Evolutionary conservation across 225 moss, liverwort and hornwort genomes (phyloP), one percentile per base, ranked within the genome.

Genomic region (Pseudisothecium myosuroides): DNA sequence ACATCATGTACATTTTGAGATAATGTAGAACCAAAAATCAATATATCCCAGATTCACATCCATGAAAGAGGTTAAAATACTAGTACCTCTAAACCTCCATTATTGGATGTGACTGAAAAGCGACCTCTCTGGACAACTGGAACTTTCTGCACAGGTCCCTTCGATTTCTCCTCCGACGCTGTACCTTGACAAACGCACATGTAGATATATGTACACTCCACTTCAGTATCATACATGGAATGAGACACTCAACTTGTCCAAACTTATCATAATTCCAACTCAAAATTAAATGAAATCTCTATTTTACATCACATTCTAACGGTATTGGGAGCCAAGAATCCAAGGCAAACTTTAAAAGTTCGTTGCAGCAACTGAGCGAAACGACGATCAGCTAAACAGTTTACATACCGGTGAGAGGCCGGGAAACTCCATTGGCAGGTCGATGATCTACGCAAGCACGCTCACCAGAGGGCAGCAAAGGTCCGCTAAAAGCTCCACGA

Each of bases 91-190:
- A 91, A 80, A 73, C 84, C 89, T 83, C 90, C 94, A 88, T 94
- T 92, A 90, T 96, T 93, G 27, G 96, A 97, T 81, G 96, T 96
- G 37, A 99, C 95, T 80, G 97, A 97, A 90, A 99, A 99, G 69
- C 99, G 97, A 87, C 99, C 99, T 92, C 93, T 97, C 72, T 99
- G 99, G 61, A 99, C 87, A 82, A 96, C 83, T 76, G 95, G 94
- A 63, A 73, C 93, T 89, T 95, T 95, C 82, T 84, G 94, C 27
- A 41, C 58, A 85, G 93, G 32, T 85, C 89, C 94, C 86, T 94
- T 95, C 34, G 85, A 61, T 89, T 94, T 94, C 80, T 94, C 95
- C 82, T 95, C 94, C 65, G 63, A 69, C 37, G 82, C 90, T 92
- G 91, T 37, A 61, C 73, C 64, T 86, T 45, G 68, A 82, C 76